Evolutionary conservation across 306 rosid species (phyloP).

Genomic region (Clitoria ternatea): DNA sequence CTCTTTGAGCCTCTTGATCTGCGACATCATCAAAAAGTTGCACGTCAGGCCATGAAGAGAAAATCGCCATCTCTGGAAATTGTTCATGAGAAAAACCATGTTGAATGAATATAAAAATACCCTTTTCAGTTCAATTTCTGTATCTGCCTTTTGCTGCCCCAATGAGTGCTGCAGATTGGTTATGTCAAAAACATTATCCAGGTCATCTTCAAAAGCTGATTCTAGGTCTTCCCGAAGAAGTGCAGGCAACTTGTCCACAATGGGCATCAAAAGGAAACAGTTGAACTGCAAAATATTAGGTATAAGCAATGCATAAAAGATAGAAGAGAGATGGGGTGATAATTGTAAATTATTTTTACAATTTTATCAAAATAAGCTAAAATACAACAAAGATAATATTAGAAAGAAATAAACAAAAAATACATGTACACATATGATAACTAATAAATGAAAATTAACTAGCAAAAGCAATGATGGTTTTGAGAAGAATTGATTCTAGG

Average conservation of each 20-base stretch:
- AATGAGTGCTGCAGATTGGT: constrained; percentile 69
- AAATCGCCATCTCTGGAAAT: neutral
- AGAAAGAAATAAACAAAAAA: neutral
- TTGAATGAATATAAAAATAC: constrained; percentile 36
- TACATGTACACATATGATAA: neutral
- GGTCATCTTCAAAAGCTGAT: constrained; percentile 83
- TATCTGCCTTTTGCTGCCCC: constrained; percentile 69
- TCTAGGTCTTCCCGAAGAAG: constrained; percentile 89
- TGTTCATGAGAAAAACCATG: constrained; percentile 13
- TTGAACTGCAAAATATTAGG: constrained; percentile 69
- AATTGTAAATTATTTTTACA: constrained; percentile 10
- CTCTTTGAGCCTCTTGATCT: constrained; percentile 92
- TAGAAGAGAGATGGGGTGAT: neutral
- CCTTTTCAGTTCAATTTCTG: constrained; percentile 87
- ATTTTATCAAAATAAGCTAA: neutral
- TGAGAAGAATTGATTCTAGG: neutral
- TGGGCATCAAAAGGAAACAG: constrained; percentile 98
- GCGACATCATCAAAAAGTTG: constrained; percentile 26
- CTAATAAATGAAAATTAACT: neutral
- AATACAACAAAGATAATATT: constrained; percentile 4
- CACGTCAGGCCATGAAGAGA: constrained; percentile 8
- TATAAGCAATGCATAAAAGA: constrained; percentile 11
- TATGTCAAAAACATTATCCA: constrained; percentile 80
- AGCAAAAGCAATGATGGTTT: no score
- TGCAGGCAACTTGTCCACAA: constrained; percentile 93